These are phyloP conservation scores for Lonicera japonica DNA, from an alignment of 129 eudicot genomes.

Conservation along the genomic window DNA sequence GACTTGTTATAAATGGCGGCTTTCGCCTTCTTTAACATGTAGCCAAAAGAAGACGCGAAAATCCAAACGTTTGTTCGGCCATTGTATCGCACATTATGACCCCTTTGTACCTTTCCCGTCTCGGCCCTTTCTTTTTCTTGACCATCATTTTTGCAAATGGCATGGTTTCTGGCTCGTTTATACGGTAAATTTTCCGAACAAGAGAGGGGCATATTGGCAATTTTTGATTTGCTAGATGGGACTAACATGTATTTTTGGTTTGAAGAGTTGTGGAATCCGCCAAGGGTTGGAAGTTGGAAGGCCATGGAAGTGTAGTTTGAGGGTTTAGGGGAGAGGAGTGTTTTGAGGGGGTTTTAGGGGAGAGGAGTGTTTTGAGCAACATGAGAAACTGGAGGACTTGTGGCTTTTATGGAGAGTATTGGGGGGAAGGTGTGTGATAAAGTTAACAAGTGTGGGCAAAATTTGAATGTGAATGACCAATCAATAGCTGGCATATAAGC, in stretches of 20 bases:
- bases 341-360: background rate
- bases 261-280: background rate
- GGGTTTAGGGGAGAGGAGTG: background rate
- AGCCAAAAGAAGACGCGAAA: background rate
- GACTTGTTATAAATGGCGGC: background rate
- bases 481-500: too few species aligned
- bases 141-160: background rate
- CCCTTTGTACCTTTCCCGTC: background rate
- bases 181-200: background rate
- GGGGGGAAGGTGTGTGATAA: background rate
- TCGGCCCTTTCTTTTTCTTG: background rate
- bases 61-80: background rate
- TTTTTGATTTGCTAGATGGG: background rate
- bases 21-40: background rate
- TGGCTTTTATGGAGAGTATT: background rate
- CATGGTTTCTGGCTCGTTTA: background rate
- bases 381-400: background rate
- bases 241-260: background rate
- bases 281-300: background rate
- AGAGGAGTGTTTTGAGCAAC: background rate
- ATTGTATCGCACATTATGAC: background rate
- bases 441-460: background rate
- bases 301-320: background rate
- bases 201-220: background rate
- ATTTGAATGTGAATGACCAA: too few species aligned